Evolutionary conservation across 306 rosid genomes (phyloP).

Genomic region (Trifolium subterraneum): DNA sequence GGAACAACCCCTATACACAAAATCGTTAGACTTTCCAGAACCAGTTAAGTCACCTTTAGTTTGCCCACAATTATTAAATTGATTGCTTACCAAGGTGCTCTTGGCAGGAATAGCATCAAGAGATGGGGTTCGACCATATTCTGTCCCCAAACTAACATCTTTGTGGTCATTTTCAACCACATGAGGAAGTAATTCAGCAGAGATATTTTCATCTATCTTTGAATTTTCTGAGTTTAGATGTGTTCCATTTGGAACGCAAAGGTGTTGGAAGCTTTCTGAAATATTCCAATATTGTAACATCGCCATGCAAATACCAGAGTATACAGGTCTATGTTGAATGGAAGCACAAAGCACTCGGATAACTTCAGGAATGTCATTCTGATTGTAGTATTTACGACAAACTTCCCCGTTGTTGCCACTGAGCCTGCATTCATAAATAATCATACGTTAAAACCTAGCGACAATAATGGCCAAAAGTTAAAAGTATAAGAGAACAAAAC

Average conservation of each 20-base stretch:
- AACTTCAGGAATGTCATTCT: constrained; percentile 67
- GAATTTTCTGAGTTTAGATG: constrained; percentile 38
- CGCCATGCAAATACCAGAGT: constrained; percentile 58
- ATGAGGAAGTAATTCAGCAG: constrained; percentile 36
- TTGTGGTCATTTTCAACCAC: constrained; percentile 42
- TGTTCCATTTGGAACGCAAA: constrained; percentile 45
- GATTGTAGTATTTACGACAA: constrained; percentile 72
- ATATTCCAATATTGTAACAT: constrained; percentile 72
- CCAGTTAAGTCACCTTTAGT: constrained; percentile 46
- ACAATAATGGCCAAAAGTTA: constrained; percentile 8
- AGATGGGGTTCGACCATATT: not conserved
- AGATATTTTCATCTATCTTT: constrained; percentile 37
- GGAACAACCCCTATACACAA: constrained; percentile 62
- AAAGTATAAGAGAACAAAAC: constrained; percentile 6
- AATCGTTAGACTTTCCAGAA: constrained; percentile 52
- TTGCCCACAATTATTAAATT: constrained; percentile 41
- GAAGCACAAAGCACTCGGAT: constrained; percentile 65
- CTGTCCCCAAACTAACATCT: constrained; percentile 33
- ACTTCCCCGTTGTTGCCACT: constrained; percentile 51
- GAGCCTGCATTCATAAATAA: constrained; percentile 63
- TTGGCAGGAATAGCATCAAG: constrained; percentile 35
- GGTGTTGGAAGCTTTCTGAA: constrained; percentile 55
- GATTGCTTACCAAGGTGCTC: constrained; percentile 49
- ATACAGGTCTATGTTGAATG: constrained; percentile 53
- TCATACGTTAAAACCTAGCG: constrained; percentile 24